These are phyloP conservation scores for Bromus sterilis DNA, from an alignment of 176 grass and related monocot species.

Conservation along the genomic window DNA sequence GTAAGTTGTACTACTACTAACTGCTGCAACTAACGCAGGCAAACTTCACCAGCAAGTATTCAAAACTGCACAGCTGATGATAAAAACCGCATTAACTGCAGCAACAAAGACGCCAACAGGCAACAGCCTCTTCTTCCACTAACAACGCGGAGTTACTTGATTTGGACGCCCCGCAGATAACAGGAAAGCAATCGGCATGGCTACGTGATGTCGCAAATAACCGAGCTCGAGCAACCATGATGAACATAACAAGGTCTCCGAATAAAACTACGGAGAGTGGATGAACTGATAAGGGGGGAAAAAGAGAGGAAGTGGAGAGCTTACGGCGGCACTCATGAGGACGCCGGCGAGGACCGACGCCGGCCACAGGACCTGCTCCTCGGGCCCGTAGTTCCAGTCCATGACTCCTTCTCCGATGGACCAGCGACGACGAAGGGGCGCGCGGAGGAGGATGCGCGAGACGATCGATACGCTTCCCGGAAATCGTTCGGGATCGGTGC, in stretches of 20 bases:
- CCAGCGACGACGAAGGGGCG: not conserved
- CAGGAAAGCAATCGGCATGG: not conserved
- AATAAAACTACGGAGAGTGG: not conserved
- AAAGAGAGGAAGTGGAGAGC: not conserved
- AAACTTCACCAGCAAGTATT: not conserved
- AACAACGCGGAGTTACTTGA: not conserved
- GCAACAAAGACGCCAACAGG: not conserved
- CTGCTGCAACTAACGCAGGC: not conserved
- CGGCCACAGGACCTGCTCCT: slow-evolving; percentile 46
- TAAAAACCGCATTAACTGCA: slow-evolving; percentile 7
- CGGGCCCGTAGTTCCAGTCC: slow-evolving; percentile 11
- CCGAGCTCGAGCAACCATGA: not conserved
- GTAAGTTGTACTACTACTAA: not conserved
- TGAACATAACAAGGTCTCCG: not conserved
- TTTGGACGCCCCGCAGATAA: not conserved
- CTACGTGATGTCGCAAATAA: not conserved
- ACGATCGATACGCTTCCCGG: not conserved
- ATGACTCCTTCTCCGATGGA: not conserved
- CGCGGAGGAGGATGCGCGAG: too few relatives aligned
- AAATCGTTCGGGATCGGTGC: too few relatives aligned
- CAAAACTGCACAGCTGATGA: not conserved
- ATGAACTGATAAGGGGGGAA: not conserved
- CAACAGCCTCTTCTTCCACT: not conserved
- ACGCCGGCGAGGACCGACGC: slow-evolving; percentile 35
- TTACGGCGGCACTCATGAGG: slow-evolving; percentile 31